Base-by-base conservation (phyloP, 2,329 filamentous ascomycete genomes). In the Ophiostoma himal-ulmi region DNA sequence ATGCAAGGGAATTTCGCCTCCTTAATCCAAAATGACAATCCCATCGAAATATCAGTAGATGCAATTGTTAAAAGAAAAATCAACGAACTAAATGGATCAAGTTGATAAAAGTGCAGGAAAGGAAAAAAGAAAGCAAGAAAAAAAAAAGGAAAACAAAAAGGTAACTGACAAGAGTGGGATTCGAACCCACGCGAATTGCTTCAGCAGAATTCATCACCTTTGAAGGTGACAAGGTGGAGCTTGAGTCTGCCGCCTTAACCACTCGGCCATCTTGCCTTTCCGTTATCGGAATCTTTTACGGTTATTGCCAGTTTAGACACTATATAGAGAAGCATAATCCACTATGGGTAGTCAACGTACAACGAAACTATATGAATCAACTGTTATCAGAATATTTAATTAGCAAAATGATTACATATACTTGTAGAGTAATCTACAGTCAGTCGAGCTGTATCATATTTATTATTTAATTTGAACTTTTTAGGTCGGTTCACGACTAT, bases 181-280 rank as follows among this genome's bases (percentile, higher is more conserved):
- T 67, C 65, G 65, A 67, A 67, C 65, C 65, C 65, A 67, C 65
- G 65, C 37, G 65, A 67, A 67, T 67, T 67, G 65, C 65, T 67
- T 67, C 65, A 67, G 65, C 65, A 67, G 65, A 67, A 67, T 30
- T 17, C 65, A 67, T 44, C 65, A 48, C 65, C 13, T 48, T 67
- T 67, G 1, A 30, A 26, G 65, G 65, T 48, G 65, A 44, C 37
- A 67, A 67, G 65, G n/a, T 44, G 65, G 37, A 67, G 11, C 65
- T 67, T 67, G 65, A 67, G 65, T 67, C 65, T 67, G 65, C 65
- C 65, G 65, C 65, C 65, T 67, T 67, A 67, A 67, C 65, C 65
- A 67, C 65, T 67, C 65, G 65, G 65, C 65, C 65, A 67, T 67
- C 65, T 67, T 67, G 65, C 65, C 62, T 65, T 65, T 39, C 20